Evolutionary conservation across 2,329 filamentous ascomycete species (phyloP).

Genomic region (Fusarium udum): DNA sequence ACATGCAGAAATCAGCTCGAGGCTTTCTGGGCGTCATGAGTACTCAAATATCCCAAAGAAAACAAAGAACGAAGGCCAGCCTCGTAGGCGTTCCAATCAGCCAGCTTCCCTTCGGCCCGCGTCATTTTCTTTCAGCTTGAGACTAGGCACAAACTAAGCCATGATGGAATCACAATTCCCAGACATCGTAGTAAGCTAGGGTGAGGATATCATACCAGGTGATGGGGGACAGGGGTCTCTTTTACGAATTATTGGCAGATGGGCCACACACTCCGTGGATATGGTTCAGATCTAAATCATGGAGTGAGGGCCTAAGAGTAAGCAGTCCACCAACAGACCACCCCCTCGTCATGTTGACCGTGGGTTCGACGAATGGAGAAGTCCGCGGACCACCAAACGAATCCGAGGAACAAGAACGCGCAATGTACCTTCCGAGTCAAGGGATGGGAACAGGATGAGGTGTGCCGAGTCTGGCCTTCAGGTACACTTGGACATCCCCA

Average conservation of each 20-base stretch:
- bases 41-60: not conserved
- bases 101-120: not conserved
- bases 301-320: not conserved
- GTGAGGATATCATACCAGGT: not conserved
- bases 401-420: not conserved
- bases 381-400: not conserved
- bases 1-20: not conserved
- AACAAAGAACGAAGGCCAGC: not conserved
- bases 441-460: not conserved
- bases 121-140: not conserved
- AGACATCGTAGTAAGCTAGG: not conserved
- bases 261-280: not conserved
- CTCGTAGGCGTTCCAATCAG: not conserved
- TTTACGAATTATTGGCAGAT: constrained; percentile 2
- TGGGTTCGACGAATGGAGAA: not conserved
- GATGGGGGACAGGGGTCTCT: not conserved
- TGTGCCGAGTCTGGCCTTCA: not conserved
- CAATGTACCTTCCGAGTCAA: not conserved
- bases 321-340: not conserved
- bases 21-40: not conserved
- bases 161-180: not conserved
- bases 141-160: not conserved
- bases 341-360: not conserved
- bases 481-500: not conserved
- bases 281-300: constrained; percentile 1